phyloP scores from a whole-genome alignment of 495 filamentous ascomycete species.

The Neurospora cerealis region DNA sequence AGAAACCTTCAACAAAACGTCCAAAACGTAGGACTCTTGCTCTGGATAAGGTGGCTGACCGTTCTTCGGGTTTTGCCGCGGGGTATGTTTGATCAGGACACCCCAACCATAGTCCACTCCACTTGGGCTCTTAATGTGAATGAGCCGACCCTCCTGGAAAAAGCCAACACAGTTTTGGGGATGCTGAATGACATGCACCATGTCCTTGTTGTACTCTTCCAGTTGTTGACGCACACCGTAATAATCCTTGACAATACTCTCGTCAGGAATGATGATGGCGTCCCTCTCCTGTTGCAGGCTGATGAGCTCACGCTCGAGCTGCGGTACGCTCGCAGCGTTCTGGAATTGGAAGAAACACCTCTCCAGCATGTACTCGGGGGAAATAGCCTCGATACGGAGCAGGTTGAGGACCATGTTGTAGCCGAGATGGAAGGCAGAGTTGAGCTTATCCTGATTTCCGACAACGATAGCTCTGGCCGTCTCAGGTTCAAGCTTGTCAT shows the following conservation, averaged over 20 bases:
- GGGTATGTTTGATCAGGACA: conserved; percentile 60
- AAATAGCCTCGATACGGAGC: conserved; percentile 90
- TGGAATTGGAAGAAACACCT: conserved; percentile 97
- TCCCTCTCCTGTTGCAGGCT: conserved; percentile 63
- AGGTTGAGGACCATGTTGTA: conserved; percentile 99
- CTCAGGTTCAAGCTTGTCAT: conserved; percentile 91
- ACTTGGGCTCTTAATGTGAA: conserved; percentile 66
- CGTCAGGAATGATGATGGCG: conserved; percentile 68
- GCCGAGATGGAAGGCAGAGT: conserved; percentile 95
- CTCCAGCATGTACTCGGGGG: conserved; percentile 94
- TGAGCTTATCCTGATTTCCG: conserved; percentile 90
- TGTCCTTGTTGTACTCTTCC: conserved; percentile 69
- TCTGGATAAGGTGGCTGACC: conserved; percentile 52
- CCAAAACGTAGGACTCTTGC: conserved; percentile 68
- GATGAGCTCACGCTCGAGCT: conserved; percentile 68
- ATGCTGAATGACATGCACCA: conserved; percentile 80
- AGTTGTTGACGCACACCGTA: conserved; percentile 77
- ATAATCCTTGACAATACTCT: conserved; percentile 82
- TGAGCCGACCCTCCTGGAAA: conserved; percentile 69
- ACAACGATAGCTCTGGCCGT: conserved; percentile 89
- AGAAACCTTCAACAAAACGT: conserved; percentile 70
- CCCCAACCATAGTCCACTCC: conserved; percentile 87
- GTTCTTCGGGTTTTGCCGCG: conserved; percentile 49
- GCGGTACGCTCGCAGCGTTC: conserved; percentile 74
- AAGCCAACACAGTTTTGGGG: conserved; percentile 74